Evolutionary conservation across 2,329 filamentous ascomycete species (phyloP).

Genomic region (Phyllosticta citrichinensis): DNA sequence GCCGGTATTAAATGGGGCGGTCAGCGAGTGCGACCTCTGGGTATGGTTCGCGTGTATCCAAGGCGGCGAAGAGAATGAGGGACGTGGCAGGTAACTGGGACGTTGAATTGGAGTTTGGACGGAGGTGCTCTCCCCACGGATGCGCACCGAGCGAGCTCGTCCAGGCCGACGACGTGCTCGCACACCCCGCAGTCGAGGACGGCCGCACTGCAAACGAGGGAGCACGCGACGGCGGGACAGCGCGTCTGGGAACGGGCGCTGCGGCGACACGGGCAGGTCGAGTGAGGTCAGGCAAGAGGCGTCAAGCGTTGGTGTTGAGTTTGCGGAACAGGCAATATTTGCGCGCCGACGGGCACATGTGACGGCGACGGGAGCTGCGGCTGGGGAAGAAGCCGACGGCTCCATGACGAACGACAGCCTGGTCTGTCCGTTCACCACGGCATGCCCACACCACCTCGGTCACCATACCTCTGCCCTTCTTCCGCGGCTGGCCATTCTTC

Average conservation of each 20-base stretch:
- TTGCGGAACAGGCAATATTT: background rate
- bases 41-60: background rate
- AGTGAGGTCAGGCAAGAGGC: background rate
- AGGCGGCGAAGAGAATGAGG: background rate
- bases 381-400: background rate
- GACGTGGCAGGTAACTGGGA: background rate
- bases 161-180: background rate
- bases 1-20: background rate
- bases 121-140: background rate
- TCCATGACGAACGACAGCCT: background rate
- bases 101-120: background rate
- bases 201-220: background rate
- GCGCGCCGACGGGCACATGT: too few relatives aligned
- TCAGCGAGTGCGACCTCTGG: background rate
- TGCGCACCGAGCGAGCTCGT: background rate
- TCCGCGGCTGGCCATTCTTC: background rate
- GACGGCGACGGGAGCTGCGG: background rate
- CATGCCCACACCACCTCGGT: background rate
- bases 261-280: background rate
- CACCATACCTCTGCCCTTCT: background rate
- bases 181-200: background rate
- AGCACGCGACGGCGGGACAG: background rate
- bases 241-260: background rate
- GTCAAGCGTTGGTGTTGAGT: background rate
- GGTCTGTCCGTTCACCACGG: background rate